phyloP scores from a whole-genome alignment of 129 eudicot genomes.

The Scalesia atractyloides region DNA sequence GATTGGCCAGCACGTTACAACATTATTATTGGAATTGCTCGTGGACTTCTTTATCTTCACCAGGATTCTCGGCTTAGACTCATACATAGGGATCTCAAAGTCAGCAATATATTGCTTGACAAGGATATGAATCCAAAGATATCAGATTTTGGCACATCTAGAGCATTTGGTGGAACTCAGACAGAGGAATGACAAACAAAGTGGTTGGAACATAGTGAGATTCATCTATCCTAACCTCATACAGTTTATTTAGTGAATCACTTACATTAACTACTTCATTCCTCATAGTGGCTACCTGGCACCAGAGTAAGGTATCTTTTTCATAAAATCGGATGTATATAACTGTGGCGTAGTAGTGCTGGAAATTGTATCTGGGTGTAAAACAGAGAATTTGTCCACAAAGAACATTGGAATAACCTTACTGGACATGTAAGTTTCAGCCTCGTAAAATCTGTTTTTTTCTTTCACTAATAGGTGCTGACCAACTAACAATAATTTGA shows the following conservation, averaged over 20 bases:
- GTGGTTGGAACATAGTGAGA: slow-evolving; percentile 7
- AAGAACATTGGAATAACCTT: slow-evolving; percentile 3
- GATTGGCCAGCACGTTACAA: not conserved
- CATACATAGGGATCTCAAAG: slow-evolving; percentile 7
- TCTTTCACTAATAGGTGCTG: too few species aligned
- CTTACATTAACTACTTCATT: not conserved
- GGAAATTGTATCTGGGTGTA: not conserved
- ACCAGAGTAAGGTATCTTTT: not conserved
- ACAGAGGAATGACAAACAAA: not conserved
- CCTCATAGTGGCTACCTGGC: slow-evolving; percentile 7
- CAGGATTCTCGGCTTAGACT: slow-evolving; percentile 9
- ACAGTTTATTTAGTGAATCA: not conserved
- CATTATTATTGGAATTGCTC: not conserved
- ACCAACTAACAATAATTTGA: too few species aligned
- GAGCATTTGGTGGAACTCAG: not conserved
- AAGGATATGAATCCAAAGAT: not conserved
- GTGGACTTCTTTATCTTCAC: slow-evolving; percentile 15
- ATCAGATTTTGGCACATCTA: slow-evolving; percentile 11
- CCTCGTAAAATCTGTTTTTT: not conserved
- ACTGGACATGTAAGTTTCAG: slow-evolving; percentile 1
- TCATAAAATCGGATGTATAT: not conserved
- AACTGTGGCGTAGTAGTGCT: not conserved
- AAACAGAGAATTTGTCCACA: not conserved
- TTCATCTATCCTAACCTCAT: not conserved
- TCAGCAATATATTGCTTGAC: slow-evolving; percentile 5